Evolutionary conservation across 495 filamentous ascomycete species (phyloP).

Genomic region (Aspergillus heteromorphus): DNA sequence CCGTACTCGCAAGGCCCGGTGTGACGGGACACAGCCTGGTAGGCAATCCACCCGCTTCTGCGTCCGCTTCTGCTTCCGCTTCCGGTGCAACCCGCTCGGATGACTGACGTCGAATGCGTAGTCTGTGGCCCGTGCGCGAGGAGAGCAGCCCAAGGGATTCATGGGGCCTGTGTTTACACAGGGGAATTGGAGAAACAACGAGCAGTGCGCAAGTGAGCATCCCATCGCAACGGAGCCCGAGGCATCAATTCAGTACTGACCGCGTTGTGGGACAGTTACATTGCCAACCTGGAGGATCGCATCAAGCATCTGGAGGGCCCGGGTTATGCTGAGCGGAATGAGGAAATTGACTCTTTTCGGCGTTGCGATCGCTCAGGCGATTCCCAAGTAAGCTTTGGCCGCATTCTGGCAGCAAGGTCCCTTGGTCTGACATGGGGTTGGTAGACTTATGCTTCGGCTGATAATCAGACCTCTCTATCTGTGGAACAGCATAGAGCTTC

Average conservation of each 20-base stretch:
- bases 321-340: neutral
- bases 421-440: neutral
- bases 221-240: neutral
- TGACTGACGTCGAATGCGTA: slow-evolving; percentile 2
- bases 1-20: slow-evolving; percentile 30
- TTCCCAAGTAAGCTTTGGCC: slow-evolving; percentile 10
- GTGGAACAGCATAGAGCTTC: neutral
- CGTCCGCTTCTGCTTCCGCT: neutral
- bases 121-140: slow-evolving; percentile 36
- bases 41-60: neutral
- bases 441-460: neutral
- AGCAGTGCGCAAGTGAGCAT: slow-evolving; percentile 20
- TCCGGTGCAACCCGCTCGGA: slow-evolving; percentile 9
- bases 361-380: slow-evolving; percentile 4
- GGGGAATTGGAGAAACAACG: slow-evolving; percentile 31
- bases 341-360: neutral
- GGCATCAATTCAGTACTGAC: neutral
- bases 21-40: slow-evolving; percentile 37
- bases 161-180: slow-evolving; percentile 30
- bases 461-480: slow-evolving; percentile 2
- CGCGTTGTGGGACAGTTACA: slow-evolving; percentile 16
- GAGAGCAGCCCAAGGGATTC: slow-evolving; percentile 13
- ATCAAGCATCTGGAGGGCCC: slow-evolving; percentile 27
- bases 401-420: neutral
- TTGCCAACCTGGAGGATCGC: slow-evolving; percentile 22